Conservation (phyloP, 2,329 filamentous ascomycete genomes). For the Paracoccidioides lutzii region DNA sequence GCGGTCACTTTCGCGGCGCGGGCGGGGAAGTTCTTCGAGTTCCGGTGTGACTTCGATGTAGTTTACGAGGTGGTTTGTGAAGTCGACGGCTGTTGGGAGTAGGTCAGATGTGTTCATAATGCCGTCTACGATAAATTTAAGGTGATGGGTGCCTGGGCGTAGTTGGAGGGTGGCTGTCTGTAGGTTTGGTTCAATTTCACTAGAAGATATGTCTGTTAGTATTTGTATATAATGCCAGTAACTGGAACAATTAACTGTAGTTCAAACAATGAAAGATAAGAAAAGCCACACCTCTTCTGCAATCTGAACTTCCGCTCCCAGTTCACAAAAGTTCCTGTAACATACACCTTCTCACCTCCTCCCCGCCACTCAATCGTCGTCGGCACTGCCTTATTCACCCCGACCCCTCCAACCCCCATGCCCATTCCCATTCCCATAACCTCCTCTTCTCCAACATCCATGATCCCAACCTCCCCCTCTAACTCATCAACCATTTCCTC, state of each 20-base stretch:
- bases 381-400: slow-evolving; percentile 64
- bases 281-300: slow-evolving; percentile 60
- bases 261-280: neutral
- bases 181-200: slow-evolving; percentile 39
- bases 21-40: slow-evolving; percentile 27
- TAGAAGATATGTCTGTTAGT: slow-evolving; percentile 6
- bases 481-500: slow-evolving; percentile 44
- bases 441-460: slow-evolving; percentile 41
- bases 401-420: slow-evolving; percentile 41
- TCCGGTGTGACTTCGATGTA: slow-evolving; percentile 81
- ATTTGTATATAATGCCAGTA: neutral
- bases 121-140: slow-evolving; percentile 90
- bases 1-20: slow-evolving; percentile 14
- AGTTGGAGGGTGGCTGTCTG: slow-evolving; percentile 71
- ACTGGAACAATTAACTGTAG: neutral
- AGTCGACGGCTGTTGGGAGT: slow-evolving; percentile 89
- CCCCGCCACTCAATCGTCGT: slow-evolving; percentile 76
- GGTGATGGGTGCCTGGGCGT: slow-evolving; percentile 85
- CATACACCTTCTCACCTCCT: slow-evolving; percentile 79
- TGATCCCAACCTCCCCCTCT: neutral
- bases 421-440: slow-evolving; percentile 46
- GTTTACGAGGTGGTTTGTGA: slow-evolving; percentile 95
- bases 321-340: slow-evolving; percentile 92
- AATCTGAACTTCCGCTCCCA: slow-evolving; percentile 93
- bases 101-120: slow-evolving; percentile 81